Evolutionary conservation across 2,329 filamentous ascomycete genomes (phyloP), one percentile per base, ranked within the genome.

Genomic region (Colletotrichum melonis): DNA sequence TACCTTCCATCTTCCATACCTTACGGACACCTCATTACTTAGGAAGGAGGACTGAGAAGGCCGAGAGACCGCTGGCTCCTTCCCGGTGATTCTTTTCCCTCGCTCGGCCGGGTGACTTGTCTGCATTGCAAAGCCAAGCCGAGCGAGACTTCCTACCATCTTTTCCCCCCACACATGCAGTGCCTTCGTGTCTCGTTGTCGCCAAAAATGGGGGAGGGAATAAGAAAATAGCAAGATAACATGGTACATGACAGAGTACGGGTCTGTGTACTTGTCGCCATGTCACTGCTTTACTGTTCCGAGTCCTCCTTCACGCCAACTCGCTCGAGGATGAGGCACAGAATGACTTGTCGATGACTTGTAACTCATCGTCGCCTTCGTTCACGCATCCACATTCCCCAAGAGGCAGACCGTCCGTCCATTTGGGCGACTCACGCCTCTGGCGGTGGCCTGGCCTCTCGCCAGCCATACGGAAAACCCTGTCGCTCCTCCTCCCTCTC

Each of bases 311-410:
- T 22, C 63, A 57, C 54, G 63, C 30, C 38, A 30, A 46, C 19
- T 35, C 52, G 28, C 38, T 38, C 8, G n/a, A 26, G 24, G 52
- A 65, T 38, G 64, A 72, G 66, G 69, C 63, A 62, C 19, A 49
- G n/a, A 56, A 62, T 55, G 69, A 63, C 65, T 59, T 55, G 59
- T 32, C 42, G 6, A 6, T 63, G 58, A 72, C 65, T 64, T 52
- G 19, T 16, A 46, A 46, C 42, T n/a, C 42, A 28, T 49, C 66
- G 24, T 52, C 54, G 54, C 24, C 69, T 26, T 60, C 42, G 66
- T 30, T 60, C 70, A 69, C 66, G 70, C 70, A 73, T 70, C 70
- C 70, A 70, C 70, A 73, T 73, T 69, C 70, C 70, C 60, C 55
- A 73, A 70, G 19, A 60, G 55, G 70, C 60, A 60, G n/a, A 46